phyloP scores from a whole-genome alignment of 2,329 filamentous ascomycete genomes.

The Tolypocladium guangdongense region DNA sequence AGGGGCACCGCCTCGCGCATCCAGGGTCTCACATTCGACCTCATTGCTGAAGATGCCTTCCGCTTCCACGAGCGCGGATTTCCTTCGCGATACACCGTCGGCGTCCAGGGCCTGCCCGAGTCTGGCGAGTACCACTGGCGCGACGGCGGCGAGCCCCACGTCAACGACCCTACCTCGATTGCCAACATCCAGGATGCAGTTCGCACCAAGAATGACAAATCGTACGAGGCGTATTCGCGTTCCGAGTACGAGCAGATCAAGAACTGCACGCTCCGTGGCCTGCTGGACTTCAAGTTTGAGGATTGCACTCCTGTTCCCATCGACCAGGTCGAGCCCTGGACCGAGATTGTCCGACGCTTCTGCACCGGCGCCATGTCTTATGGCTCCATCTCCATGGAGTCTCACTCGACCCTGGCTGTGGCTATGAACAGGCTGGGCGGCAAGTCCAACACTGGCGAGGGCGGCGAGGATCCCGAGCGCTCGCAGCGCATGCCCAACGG shows the following conservation, averaged over 20 bases:
- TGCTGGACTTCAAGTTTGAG: conserved; percentile 94
- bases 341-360: conserved; percentile 91
- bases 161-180: conserved; percentile 91
- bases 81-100: conserved; percentile 66
- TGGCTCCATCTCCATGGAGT: conserved; percentile 96
- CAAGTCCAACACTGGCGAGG: conserved; percentile 96
- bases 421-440: conserved; percentile 95
- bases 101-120: conserved; percentile 72
- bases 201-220: conserved; percentile 95
- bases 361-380: conserved; percentile 98
- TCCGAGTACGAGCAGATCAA: conserved; percentile 95
- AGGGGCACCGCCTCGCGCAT: conserved; percentile 89
- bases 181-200: conserved; percentile 96
- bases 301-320: conserved; percentile 77
- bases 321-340: conserved; percentile 96
- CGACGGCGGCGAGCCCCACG: conserved; percentile 86
- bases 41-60: conserved; percentile 89
- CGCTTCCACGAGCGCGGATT: conserved; percentile 91
- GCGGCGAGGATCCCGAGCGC: conserved; percentile 89
- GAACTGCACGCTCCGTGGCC: conserved; percentile 84
- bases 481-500: conserved; percentile 80
- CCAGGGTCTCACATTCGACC: conserved; percentile 84
- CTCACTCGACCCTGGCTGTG: conserved; percentile 87
- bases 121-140: conserved; percentile 98
- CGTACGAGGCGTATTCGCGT: conserved; percentile 90